Evolutionary conservation across 768 basidiomycete genomes (phyloP).

Genomic region (Termitomyces sp.): DNA sequence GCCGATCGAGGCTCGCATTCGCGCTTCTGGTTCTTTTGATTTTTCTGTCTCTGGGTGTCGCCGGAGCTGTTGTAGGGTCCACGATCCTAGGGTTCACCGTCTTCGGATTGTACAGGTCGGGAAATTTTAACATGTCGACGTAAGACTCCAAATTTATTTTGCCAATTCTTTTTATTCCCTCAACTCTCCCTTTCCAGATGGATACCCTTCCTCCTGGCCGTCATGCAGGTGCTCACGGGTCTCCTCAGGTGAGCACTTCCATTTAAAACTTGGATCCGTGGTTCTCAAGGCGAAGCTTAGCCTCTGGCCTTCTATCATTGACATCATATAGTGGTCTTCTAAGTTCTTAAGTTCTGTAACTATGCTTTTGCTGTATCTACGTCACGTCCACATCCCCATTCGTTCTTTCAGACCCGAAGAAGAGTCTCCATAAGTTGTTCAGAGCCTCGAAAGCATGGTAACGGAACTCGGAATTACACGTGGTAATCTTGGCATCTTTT

Average conservation of each 20-base stretch:
- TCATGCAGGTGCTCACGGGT: constrained; percentile 39
- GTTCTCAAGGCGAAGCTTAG: constrained; percentile 17
- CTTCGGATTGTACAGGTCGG: constrained; percentile 43
- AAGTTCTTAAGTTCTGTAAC: neutral
- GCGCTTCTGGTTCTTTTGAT: constrained; percentile 42
- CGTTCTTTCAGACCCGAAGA: neutral
- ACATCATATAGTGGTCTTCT: constrained; percentile 30
- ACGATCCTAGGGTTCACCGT: constrained; percentile 43
- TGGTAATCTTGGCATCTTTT: neutral
- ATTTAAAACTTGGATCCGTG: neutral
- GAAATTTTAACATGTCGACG: constrained; percentile 49
- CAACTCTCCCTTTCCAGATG: constrained; percentile 26
- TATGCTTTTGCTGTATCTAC: neutral
- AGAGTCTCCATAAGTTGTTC: neutral
- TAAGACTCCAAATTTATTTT: constrained; percentile 20
- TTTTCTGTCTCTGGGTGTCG: constrained; percentile 38
- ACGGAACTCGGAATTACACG: constrained; percentile 5
- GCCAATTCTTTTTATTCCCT: neutral
- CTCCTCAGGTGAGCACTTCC: constrained; percentile 32
- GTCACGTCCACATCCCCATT: neutral
- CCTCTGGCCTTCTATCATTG: constrained; percentile 43
- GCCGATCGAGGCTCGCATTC: constrained; percentile 44
- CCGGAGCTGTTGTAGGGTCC: constrained; percentile 44
- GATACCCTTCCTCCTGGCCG: constrained; percentile 43
- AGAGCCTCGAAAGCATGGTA: neutral